Evolutionary conservation across 257 asterid genomes (phyloP), one percentile per base, ranked within the genome.

Genomic region (Jaltomata sinuosa): DNA sequence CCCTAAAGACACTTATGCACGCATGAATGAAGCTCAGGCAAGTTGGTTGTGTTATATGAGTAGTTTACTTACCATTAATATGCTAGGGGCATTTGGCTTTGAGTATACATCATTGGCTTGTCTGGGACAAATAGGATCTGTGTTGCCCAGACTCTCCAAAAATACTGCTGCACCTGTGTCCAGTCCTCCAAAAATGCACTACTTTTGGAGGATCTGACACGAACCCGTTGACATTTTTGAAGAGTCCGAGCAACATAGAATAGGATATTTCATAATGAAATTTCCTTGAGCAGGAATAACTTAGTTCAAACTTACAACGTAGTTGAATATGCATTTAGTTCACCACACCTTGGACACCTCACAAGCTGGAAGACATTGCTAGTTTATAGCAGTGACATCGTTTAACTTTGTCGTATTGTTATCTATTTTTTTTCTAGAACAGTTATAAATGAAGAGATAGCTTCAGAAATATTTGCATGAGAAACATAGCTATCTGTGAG

Each of bases 1-100:
- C 49, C 99, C 99, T 2, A 91, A 86, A 84, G 99, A 97, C 90
- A 97, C 97, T 7, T 95, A 97, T 8, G 99, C 99, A 7, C 95
- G 98, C 89, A 90, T 95, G 94, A 97, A 97, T 34, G 98, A 95
- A 69, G 89, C 99, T 87, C 92, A 89, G 97, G 99, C 84, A 87
- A 91, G 97, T 92, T 85, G 2, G 34, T 77, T 49, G 82, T 16
- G 49, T 49, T 29, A 45, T 7, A 74, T 15, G 42, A 16, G 12
- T 49, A 4, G 45, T 49, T 45, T 0, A 74, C 15, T 69, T 36
- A 1, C 78, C 18, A 34, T 10, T 68, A 68, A 36, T 69, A 69
- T 36, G 31, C 78, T 2, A 74, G 15, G 38, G 11, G 25, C 0
- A 45, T 25, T 25, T 4, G 19, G 2, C 3, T 77, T 45, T 34